phyloP scores from a whole-genome alignment of 345 rosid species.

The Eucalyptus albens region DNA sequence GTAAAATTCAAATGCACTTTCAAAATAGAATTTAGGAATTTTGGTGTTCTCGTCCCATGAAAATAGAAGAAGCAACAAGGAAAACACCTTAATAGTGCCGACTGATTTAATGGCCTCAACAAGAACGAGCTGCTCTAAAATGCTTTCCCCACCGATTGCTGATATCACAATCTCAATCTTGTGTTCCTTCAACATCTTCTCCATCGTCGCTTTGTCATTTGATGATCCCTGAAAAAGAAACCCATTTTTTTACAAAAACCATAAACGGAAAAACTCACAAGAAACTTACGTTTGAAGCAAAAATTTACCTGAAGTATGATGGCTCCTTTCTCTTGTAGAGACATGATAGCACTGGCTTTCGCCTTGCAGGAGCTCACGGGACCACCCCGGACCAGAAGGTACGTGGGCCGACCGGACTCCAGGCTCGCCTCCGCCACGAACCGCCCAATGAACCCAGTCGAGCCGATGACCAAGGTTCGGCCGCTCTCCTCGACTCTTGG shows the following conservation, averaged over 20 bases:
- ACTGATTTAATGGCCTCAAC: slow-evolving; percentile 35
- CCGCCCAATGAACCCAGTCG: slow-evolving; percentile 51
- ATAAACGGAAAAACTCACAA: too few species aligned
- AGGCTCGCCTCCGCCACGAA: slow-evolving; percentile 44
- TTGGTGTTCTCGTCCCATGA: not conserved
- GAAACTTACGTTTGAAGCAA: not conserved
- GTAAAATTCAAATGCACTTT: not conserved
- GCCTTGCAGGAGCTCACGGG: not conserved
- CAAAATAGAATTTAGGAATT: too few species aligned
- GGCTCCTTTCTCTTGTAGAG: slow-evolving; percentile 45
- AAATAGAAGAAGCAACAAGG: not conserved
- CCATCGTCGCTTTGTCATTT: slow-evolving; percentile 24
- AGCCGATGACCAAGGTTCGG: slow-evolving; percentile 40
- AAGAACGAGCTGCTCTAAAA: slow-evolving; percentile 26
- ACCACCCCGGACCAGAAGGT: slow-evolving; percentile 23
- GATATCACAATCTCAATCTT: slow-evolving; percentile 53
- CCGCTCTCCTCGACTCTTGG: not conserved
- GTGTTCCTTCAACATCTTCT: slow-evolving; percentile 30
- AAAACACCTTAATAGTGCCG: slow-evolving; percentile 41
- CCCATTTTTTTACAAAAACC: not conserved
- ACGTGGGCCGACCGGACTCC: slow-evolving; percentile 31
- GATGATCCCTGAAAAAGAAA: slow-evolving; percentile 19
- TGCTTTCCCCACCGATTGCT: slow-evolving; percentile 21
- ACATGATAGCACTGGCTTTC: slow-evolving; percentile 1
- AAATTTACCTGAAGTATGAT: slow-evolving; percentile 13